Evolutionary conservation across 1,284 basidiomycete genomes (phyloP), one percentile per base, ranked within the genome.

Genomic region (Apiotrichum sp.): DNA sequence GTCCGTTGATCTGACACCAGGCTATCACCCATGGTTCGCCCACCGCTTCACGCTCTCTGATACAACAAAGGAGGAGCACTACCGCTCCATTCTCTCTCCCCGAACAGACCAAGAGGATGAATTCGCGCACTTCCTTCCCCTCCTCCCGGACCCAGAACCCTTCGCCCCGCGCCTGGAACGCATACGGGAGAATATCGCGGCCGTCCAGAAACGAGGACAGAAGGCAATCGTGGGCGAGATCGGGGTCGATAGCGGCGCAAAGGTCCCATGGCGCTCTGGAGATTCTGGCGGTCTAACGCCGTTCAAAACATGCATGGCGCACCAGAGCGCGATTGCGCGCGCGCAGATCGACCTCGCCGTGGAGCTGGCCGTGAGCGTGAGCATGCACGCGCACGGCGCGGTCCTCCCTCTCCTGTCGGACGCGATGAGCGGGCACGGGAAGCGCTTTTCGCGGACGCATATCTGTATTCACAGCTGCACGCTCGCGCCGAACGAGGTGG

Each of bases 21-120:
- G 78, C 47, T 71, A 78, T 49, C 79, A 79, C 58, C 78, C 78
- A 8, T 79, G 78, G 78, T 79, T 75, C 63, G 68, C 65, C n/a
- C 78, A 78, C 58, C 68, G 72, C 1, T 72, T 77, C 55, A 70
- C 73, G 16, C 66, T 75, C 51, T 50, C 54, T 3, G 57, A 56
- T 0, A 53, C 62, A 0, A 66, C 67, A 0, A 78, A 78, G 58
- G 59, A 55, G 29, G 65, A 63, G 2, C 78, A 79, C 67, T 78
- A 79, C 65, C 35, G 52, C 13, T 57, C 62, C 0, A 55, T 79
- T 35, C 77, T 78, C 56, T 62, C 60, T 53, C 75, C 64, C 47
- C 62, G 31, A 58, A 65, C 39, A 22, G 55, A 39, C 29, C 62
- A 55, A 7, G 39, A 47, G 13, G 33, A 45, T 7, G 47, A 64